A percentile compares a stretch with the other conserved stretches of the same genome.
phyloP scores from a whole-genome alignment of 192 early-diverging fungal species.

The Coemansia sp. region DNA sequence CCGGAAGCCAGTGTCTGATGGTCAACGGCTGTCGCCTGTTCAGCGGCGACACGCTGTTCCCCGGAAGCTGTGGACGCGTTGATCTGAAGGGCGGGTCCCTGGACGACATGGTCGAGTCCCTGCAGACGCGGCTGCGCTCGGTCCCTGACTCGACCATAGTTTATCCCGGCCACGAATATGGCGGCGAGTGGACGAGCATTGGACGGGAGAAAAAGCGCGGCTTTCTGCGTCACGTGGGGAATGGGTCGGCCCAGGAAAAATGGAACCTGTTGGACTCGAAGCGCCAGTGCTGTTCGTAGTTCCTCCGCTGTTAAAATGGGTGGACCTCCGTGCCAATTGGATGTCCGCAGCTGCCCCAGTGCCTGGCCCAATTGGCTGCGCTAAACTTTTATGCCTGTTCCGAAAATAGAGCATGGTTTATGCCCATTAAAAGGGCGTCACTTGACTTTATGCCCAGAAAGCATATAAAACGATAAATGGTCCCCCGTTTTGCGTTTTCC shows the following conservation, averaged over 20 bases:
- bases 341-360: neutral
- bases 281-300: slow-evolving; percentile 6
- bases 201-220: slow-evolving; percentile 58
- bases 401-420: neutral
- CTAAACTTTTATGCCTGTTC: neutral
- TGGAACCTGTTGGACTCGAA: slow-evolving; percentile 19
- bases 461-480: slow-evolving; percentile 3
- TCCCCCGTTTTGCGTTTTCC: slow-evolving; percentile 3
- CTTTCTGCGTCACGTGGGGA: slow-evolving; percentile 28
- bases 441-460: neutral
- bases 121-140: slow-evolving; percentile 59
- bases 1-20: slow-evolving; percentile 80
- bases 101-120: slow-evolving; percentile 67
- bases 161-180: slow-evolving; percentile 91
- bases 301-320: too few species aligned
- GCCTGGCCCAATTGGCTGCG: neutral
- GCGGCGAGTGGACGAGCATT: slow-evolving; percentile 82
- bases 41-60: slow-evolving; percentile 86
- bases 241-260: slow-evolving; percentile 25
- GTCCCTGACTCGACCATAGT: slow-evolving; percentile 69
- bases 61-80: slow-evolving; percentile 72
- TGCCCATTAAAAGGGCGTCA: neutral
- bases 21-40: slow-evolving; percentile 75
- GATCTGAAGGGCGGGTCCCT: slow-evolving; percentile 78
- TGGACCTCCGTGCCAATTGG: neutral